Evolutionary conservation across 2,329 filamentous ascomycete genomes (phyloP), one percentile per base, ranked within the genome.

Genomic region (Xylariaceae sp.): DNA sequence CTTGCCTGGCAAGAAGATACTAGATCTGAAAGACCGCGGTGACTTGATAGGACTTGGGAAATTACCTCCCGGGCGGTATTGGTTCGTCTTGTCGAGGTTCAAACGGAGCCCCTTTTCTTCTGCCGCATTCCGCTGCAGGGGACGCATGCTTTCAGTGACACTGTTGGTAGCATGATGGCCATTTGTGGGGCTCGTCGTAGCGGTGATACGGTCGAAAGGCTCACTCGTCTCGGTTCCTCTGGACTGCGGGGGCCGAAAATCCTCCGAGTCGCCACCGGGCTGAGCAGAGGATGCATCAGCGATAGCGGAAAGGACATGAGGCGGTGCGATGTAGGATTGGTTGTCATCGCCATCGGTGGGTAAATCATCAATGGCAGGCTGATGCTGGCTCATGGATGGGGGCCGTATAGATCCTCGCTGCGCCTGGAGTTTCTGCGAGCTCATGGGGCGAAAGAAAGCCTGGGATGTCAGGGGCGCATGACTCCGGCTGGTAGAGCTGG

Each of bases 381-480:
- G 64, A 20, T 60, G 62, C 36, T 73, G 69, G 44, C 61, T 64
- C 55, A 68, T 64, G 19, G 68, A 72, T 12, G 65, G 55, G 5
- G 74, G 70, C 19, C 76, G 70, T 29, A 70, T 62, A 7, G 67
- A 80, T 52, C 84, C 83, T 64, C 92, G 78, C 67, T 97, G 93
- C 44, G 90, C 90, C 68, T 97, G 92, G 40, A 97, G 74, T 64
- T 89, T 86, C 65, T 95, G 90, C 20, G 92, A 95, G 69, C 91
- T 97, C 89, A 98, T 95, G 32, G 93, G 93, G 19, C 85, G 86
- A 63, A 95, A 95, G 71, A 98, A 97, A 43, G 88, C 92, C 61
- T 92, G 86, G 14, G 89, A 90, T 3, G 89, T 85, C 42, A 98
- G 72, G 2, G 93, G 91, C 17, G 95, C 90, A 73, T 98, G 93